phyloP scores from a whole-genome alignment of 2,329 filamentous ascomycete species.

The Lachnellula cervina region DNA sequence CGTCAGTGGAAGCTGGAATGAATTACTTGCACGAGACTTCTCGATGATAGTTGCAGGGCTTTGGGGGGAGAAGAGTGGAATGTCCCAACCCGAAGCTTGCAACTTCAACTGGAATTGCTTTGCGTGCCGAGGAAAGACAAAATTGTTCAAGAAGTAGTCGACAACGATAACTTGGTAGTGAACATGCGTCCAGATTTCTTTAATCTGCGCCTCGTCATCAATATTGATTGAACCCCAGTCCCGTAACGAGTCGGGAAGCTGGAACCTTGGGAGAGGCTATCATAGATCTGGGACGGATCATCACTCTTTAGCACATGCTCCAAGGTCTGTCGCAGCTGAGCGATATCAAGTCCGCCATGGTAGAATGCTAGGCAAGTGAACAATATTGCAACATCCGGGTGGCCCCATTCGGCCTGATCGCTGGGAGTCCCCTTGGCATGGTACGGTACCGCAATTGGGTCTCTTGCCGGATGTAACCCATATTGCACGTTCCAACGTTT shows the following conservation, averaged over 20 bases:
- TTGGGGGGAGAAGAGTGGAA: conserved; percentile 42
- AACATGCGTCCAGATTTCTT: conserved; percentile 46
- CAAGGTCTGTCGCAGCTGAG: conserved; percentile 46
- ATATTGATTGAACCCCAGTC: conserved; percentile 55
- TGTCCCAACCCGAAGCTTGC: conserved; percentile 63
- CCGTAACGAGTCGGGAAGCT: conserved; percentile 42
- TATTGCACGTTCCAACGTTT: conserved; percentile 60
- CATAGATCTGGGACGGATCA: conserved; percentile 51
- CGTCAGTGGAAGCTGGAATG: conserved; percentile 35
- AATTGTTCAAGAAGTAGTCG: conserved; percentile 57
- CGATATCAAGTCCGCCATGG: conserved; percentile 49
- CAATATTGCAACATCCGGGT: conserved; percentile 61
- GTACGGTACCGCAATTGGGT: conserved; percentile 62
- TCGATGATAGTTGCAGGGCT: neutral
- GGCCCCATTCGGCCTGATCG: conserved; percentile 60
- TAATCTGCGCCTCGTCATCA: conserved; percentile 49
- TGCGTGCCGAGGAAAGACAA: conserved; percentile 61
- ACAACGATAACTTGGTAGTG: conserved; percentile 46
- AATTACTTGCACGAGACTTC: neutral
- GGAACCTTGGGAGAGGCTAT: conserved; percentile 41
- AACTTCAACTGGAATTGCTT: conserved; percentile 61
- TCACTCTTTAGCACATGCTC: conserved; percentile 49
- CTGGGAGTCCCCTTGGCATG: conserved; percentile 61
- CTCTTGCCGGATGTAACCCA: conserved; percentile 48
- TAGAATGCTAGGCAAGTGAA: conserved; percentile 66